A percentile compares a stretch with the other conserved stretches of the same genome.
These are phyloP conservation scores for Amoeboaphelidium protococcarum DNA, from an alignment of 371 early-diverging fungal genomes.

Conservation along the genomic window DNA sequence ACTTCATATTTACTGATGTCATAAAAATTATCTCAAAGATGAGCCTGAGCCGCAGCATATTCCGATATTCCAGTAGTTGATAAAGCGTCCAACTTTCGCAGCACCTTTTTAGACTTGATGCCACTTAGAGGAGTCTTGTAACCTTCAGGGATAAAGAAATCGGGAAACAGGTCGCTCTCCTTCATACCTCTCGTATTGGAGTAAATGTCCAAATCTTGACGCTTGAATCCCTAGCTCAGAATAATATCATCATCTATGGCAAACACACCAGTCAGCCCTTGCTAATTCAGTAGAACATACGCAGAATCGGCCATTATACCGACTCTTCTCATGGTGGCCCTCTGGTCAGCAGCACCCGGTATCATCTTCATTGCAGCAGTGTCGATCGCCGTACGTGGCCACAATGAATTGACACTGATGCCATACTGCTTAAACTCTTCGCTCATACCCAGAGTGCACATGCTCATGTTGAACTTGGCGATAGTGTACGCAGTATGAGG, in stretches of 20 bases:
- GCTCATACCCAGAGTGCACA: constrained; percentile 38
- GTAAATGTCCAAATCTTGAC: constrained; percentile 20
- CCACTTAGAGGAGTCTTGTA: no score
- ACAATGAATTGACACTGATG: constrained; percentile 48
- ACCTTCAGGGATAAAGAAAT: constrained; percentile 34
- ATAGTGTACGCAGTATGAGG: constrained; percentile 41
- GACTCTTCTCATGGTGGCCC: constrained; percentile 17
- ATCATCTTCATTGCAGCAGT: constrained; percentile 30
- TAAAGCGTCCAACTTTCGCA: no score
- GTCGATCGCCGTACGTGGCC: constrained; percentile 45
- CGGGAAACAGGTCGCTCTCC: constrained; percentile 23
- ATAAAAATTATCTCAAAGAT: no score
- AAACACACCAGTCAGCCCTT: constrained; percentile 30
- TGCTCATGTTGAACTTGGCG: constrained; percentile 31
- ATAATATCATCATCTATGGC: constrained; percentile 44
- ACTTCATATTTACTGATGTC: no score
- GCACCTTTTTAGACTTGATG: no score
- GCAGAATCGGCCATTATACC: constrained; percentile 68
- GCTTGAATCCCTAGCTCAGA: constrained; percentile 28
- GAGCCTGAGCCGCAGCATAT: no score
- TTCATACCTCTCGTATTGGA: constrained; percentile 19
- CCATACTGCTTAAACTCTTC: constrained; percentile 32
- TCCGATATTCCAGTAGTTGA: no score
- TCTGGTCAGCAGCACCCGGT: constrained; percentile 6
- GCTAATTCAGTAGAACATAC: constrained; percentile 25